These are phyloP conservation scores for Monilinia fructicola DNA, from an alignment of 2,329 filamentous ascomycete genomes.

Conservation along the genomic window DNA sequence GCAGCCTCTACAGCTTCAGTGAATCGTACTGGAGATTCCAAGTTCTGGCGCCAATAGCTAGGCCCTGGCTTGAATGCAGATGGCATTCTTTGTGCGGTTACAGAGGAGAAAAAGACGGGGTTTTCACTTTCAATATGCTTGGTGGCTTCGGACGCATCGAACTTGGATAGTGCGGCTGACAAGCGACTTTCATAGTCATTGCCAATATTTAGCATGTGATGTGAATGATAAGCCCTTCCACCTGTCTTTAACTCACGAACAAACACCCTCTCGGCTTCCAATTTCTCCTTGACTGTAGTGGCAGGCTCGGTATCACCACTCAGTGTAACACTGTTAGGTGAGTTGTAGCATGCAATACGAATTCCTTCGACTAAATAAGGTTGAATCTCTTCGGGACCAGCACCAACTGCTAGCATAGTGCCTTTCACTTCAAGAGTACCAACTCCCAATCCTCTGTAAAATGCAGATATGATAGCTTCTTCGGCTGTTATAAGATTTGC, in stretches of 20 bases:
- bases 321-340: constrained; percentile 32
- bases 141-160: background rate
- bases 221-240: constrained; percentile 27
- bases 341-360: constrained; percentile 36
- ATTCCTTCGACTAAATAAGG: constrained; percentile 11
- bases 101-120: constrained; percentile 5
- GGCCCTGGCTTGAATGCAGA: background rate
- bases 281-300: background rate
- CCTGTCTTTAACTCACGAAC: constrained; percentile 22
- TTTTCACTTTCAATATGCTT: background rate
- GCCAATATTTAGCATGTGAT: constrained; percentile 22
- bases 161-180: background rate
- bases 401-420: constrained; percentile 27
- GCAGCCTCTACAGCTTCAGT: constrained; percentile 10
- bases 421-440: constrained; percentile 8
- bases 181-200: constrained; percentile 21
- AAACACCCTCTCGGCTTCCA: constrained; percentile 31
- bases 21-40: constrained; percentile 27
- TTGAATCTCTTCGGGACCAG: constrained; percentile 16
- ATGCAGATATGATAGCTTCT: constrained; percentile 47
- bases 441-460: constrained; percentile 39
- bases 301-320: constrained; percentile 27
- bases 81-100: background rate
- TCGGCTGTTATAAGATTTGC: constrained; percentile 39
- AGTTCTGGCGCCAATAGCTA: constrained; percentile 28